These are phyloP conservation scores for Xeromyces bisporus DNA, from an alignment of 495 filamentous ascomycete genomes.

Conservation along the genomic window DNA sequence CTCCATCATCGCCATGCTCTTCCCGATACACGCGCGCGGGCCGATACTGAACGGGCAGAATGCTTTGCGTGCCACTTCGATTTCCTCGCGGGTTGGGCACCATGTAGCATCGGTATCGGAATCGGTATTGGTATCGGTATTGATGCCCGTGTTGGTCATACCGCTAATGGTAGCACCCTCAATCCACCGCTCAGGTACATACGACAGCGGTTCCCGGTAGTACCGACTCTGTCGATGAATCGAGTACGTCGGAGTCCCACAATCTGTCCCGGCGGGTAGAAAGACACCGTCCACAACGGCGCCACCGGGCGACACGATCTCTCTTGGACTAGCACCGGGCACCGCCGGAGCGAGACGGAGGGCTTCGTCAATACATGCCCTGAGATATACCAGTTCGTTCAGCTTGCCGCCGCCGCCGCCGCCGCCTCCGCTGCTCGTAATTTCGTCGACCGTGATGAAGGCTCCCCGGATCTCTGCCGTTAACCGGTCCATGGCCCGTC, in stretches of 20 bases:
- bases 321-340: slow-evolving; percentile 36
- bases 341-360: slow-evolving; percentile 48
- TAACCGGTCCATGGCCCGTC: slow-evolving; percentile 24
- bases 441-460: slow-evolving; percentile 35
- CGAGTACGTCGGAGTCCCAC: slow-evolving; percentile 36
- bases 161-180: slow-evolving; percentile 19
- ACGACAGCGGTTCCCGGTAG: slow-evolving; percentile 33
- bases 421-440: too few species aligned
- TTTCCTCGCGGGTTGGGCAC: slow-evolving; percentile 18
- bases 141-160: too few species aligned
- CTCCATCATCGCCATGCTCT: slow-evolving; percentile 40
- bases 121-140: slow-evolving; percentile 7
- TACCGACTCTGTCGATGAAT: slow-evolving; percentile 40
- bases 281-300: slow-evolving; percentile 34
- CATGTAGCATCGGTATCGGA: too few species aligned
- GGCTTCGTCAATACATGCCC: slow-evolving; percentile 43
- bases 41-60: slow-evolving; percentile 44
- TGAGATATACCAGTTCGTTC: slow-evolving; percentile 24
- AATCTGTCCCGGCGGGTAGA: slow-evolving; percentile 34
- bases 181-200: slow-evolving; percentile 39
- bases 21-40: slow-evolving; percentile 39
- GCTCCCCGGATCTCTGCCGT: slow-evolving; percentile 33
- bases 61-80: slow-evolving; percentile 25
- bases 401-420: slow-evolving; percentile 31
- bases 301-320: slow-evolving; percentile 37